phyloP scores from a whole-genome alignment of 768 basidiomycete species.

The Trametes cinnabarina region DNA sequence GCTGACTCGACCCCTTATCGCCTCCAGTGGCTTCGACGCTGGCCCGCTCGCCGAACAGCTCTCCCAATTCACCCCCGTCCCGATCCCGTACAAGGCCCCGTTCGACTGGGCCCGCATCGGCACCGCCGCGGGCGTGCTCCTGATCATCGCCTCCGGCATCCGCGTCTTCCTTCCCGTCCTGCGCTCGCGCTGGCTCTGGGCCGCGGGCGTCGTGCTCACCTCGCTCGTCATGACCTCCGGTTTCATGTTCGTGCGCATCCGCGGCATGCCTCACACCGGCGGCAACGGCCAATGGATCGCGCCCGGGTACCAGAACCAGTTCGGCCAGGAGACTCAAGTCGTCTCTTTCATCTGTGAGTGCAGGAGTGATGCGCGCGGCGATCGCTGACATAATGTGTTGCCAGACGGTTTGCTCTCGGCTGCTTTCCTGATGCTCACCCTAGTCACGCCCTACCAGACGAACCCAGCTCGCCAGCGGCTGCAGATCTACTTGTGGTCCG shows the following conservation, averaged over 20 bases:
- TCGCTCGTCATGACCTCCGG: constrained; percentile 87
- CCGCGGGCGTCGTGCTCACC: constrained; percentile 53
- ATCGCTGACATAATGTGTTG: not conserved
- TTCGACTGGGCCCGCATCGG: constrained; percentile 65
- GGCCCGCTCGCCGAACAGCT: constrained; percentile 74
- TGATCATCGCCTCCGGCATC: constrained; percentile 49
- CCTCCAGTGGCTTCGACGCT: constrained; percentile 81
- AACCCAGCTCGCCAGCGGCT: constrained; percentile 74
- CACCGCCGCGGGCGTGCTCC: constrained; percentile 43
- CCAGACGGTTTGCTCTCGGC: constrained; percentile 81
- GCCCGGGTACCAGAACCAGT: constrained; percentile 84
- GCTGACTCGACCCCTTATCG: not conserved
- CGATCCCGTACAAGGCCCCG: constrained; percentile 81
- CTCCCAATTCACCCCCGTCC: constrained; percentile 69
- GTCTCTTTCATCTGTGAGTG: constrained; percentile 81
- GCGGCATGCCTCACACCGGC: constrained; percentile 68
- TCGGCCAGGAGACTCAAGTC: constrained; percentile 90
- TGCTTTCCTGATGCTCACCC: constrained; percentile 74
- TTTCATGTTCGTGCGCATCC: constrained; percentile 95
- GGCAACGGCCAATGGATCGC: constrained; percentile 78
- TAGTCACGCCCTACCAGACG: constrained; percentile 76
- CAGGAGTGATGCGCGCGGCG: not conserved
- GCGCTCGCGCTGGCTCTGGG: constrained; percentile 78
- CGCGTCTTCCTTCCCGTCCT: constrained; percentile 66
- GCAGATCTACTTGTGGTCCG: constrained; percentile 89